Base-by-base conservation (phyloP, 2,329 filamentous ascomycete genomes). In the Neonectria sp. region DNA sequence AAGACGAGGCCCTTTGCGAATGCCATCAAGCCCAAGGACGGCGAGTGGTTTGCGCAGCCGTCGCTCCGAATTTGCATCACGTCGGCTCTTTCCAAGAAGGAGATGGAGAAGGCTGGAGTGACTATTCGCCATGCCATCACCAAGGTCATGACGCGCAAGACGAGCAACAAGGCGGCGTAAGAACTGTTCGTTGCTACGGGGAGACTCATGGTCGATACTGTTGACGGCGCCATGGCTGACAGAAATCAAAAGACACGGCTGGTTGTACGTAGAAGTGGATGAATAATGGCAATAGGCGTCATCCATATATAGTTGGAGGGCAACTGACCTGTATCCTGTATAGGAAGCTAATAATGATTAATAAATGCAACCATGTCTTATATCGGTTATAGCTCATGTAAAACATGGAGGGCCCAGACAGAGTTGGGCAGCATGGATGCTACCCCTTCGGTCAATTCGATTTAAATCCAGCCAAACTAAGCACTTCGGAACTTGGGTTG, bases 11-110 rank as follows among this genome's bases (percentile, higher is more conserved):
- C 94, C 1, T 86, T 92, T 67, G 85, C 88, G 55, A 82, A 85
- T 56, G 83, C 89, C 43, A 88, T 91, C 51, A 89, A 89, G 55
- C 87, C 90, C 15, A 92, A 92, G 77, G 92, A 95, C 65, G 86
- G 89, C 49, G 87, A 86, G 40, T 93, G 92, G 85, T 88, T 89
- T 67, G 86, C 91, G n/a, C 87, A 89, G 73, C 94, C 96, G 11
- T 94, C 94, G 1, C 86, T 99, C 69, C 98, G 98, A 83, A 89
- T 98, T 13, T 98, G 95, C 78, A 86, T 98, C 60, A 97, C 95
- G 0, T 93, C 90, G 6, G 96, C 93, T 2, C 84, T 99, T 69
- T 93, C 93, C 27, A 97, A 93, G 85, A 98, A 97, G 84, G 96
- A 99, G 80, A 93, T 95, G 61, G 97, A 99, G 83, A 97, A 97